Evolutionary conservation across 2,329 filamentous ascomycete species (phyloP).

Genomic region (Fusarium fracticaudum): DNA sequence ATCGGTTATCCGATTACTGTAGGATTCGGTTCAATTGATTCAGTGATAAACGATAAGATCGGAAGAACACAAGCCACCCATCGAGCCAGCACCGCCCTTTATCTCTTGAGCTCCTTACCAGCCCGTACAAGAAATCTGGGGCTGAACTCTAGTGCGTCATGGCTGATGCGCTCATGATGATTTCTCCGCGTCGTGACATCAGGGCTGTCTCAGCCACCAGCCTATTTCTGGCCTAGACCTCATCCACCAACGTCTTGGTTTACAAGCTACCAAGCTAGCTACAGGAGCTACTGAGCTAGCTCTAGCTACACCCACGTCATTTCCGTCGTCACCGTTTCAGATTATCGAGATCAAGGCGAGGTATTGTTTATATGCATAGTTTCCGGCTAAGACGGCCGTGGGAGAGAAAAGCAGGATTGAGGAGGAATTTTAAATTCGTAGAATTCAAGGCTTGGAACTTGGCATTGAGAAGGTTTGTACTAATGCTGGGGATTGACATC

Average conservation of each 20-base stretch:
- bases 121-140: not conserved
- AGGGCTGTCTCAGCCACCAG: slow-evolving; percentile 7
- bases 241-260: not conserved
- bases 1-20: not conserved
- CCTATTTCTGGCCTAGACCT: slow-evolving; percentile 4
- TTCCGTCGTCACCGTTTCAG: slow-evolving; percentile 11
- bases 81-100: slow-evolving; percentile 12
- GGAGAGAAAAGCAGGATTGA: not conserved
- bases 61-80: slow-evolving; percentile 1
- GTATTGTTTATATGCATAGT: not conserved
- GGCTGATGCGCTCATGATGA: slow-evolving; percentile 22
- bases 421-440: not conserved
- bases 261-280: not conserved
- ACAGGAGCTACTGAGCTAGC: not conserved
- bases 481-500: slow-evolving; percentile 3
- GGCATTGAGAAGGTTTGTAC: not conserved
- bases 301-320: slow-evolving; percentile 19
- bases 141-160: slow-evolving; percentile 25
- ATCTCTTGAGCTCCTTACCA: not conserved
- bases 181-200: slow-evolving; percentile 19
- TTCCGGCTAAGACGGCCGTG: not conserved
- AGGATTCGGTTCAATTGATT: not conserved
- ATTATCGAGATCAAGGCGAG: slow-evolving; percentile 12
- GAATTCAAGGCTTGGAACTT: not conserved
- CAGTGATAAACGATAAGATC: not conserved